Conservation (phyloP, 2,329 filamentous ascomycete species). For the Paracamarosporium sp. region DNA sequence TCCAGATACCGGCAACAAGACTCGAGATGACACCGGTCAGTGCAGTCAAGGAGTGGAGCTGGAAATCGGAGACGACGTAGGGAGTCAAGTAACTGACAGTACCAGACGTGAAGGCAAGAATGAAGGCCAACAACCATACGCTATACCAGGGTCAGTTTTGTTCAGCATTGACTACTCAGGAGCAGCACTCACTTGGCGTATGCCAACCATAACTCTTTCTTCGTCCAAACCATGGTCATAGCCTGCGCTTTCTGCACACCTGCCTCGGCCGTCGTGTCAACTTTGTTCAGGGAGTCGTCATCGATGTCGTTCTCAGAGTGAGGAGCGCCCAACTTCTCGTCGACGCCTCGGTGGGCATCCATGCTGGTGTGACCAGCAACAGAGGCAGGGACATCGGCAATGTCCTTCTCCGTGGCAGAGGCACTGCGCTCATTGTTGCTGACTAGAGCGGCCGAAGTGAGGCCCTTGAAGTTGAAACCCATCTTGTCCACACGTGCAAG, state of each 20-base stretch:
- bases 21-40: slow-evolving; percentile 47
- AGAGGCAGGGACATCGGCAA: slow-evolving; percentile 35
- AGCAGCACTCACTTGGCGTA: slow-evolving; percentile 34
- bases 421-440: slow-evolving; percentile 19
- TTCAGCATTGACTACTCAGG: background rate
- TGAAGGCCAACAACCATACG: slow-evolving; percentile 52
- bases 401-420: slow-evolving; percentile 28
- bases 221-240: slow-evolving; percentile 35
- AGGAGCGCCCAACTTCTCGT: slow-evolving; percentile 38
- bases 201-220: slow-evolving; percentile 32
- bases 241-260: slow-evolving; percentile 40
- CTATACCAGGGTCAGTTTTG: slow-evolving; percentile 22
- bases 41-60: slow-evolving; percentile 45
- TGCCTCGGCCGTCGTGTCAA: slow-evolving; percentile 35
- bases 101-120: slow-evolving; percentile 55
- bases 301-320: slow-evolving; percentile 17
- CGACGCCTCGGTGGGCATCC: slow-evolving; percentile 20
- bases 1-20: slow-evolving; percentile 48
- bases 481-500: slow-evolving; percentile 22
- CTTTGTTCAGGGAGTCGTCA: slow-evolving; percentile 41
- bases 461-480: slow-evolving; percentile 40
- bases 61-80: slow-evolving; percentile 51
- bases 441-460: slow-evolving; percentile 35
- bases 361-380: slow-evolving; percentile 37
- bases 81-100: slow-evolving; percentile 48